phyloP scores from a whole-genome alignment of 2,329 filamentous ascomycete genomes.

The Huntiella omanensis region DNA sequence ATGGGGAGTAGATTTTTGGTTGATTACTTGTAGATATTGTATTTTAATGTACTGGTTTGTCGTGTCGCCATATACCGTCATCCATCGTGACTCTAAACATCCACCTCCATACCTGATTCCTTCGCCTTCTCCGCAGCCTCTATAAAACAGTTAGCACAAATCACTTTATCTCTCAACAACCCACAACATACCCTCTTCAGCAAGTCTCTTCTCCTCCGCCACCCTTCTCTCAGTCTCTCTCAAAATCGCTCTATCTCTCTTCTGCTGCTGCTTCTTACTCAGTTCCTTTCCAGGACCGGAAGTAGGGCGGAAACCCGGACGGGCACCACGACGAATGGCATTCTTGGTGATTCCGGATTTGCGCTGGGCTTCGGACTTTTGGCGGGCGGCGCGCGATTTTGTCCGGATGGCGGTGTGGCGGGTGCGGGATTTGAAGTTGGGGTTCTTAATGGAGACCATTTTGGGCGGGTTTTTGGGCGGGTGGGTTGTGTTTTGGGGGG shows the following conservation, averaged over 20 bases:
- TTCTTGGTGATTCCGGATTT: slow-evolving; percentile 23
- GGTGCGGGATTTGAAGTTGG: slow-evolving; percentile 37
- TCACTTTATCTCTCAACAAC: not conserved
- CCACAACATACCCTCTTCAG: slow-evolving; percentile 21
- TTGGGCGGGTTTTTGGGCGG: slow-evolving; percentile 5
- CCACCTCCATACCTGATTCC: not conserved
- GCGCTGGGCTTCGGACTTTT: slow-evolving; percentile 23
- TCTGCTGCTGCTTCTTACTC: slow-evolving; percentile 36
- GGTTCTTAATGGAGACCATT: slow-evolving; percentile 40
- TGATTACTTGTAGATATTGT: not conserved
- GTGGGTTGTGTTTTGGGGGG: not conserved
- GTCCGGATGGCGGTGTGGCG: slow-evolving; percentile 28
- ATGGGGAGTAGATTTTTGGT: slow-evolving; percentile 8
- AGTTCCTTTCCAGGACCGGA: slow-evolving; percentile 32
- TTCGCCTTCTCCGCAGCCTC: not conserved
- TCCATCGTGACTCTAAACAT: not conserved
- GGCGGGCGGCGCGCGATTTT: slow-evolving; percentile 24
- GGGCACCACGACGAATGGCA: slow-evolving; percentile 29
- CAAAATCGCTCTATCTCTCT: slow-evolving; percentile 34
- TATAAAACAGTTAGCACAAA: not conserved
- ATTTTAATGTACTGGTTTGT: not conserved
- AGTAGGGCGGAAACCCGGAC: slow-evolving; percentile 33
- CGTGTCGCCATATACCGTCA: not conserved
- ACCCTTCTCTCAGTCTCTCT: slow-evolving; percentile 34
- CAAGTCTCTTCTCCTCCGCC: slow-evolving; percentile 24